Conservation (phyloP, 805 yeast species). For the Saturnispora mendoncae region DNA sequence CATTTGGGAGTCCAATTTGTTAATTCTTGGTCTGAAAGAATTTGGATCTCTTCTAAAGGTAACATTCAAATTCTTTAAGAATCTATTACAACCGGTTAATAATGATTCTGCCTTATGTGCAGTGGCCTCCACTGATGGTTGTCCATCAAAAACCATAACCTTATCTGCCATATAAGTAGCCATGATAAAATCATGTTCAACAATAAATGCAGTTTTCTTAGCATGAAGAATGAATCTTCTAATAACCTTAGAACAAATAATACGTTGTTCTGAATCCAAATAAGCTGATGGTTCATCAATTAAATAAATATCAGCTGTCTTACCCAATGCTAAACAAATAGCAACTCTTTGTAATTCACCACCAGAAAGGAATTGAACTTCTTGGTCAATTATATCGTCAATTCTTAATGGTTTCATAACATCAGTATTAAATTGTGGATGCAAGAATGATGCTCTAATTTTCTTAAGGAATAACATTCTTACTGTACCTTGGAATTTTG, state of each 20-base stretch:
- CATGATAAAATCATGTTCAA: conserved; percentile 99
- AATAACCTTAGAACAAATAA: conserved; percentile 95
- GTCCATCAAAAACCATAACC: conserved; percentile 96
- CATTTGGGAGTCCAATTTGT: conserved; percentile 96
- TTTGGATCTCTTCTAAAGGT: conserved; percentile 99
- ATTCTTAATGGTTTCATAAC: conserved; percentile 92
- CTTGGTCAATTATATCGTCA: conserved; percentile 93
- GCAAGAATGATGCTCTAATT: conserved; percentile 86
- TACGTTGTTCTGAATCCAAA: conserved; percentile 99
- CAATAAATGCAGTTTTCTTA: conserved; percentile 97
- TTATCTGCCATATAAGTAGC: conserved; percentile 98
- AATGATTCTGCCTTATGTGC: conserved; percentile 90
- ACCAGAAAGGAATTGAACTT: conserved; percentile 95
- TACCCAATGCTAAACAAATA: conserved; percentile 88
- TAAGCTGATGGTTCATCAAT: conserved; percentile 99
- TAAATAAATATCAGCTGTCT: conserved; percentile 89
- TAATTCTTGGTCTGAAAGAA: conserved; percentile 97
- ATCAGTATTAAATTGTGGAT: conserved; percentile 97
- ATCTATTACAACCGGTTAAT: conserved; percentile 93
- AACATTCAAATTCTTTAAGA: conserved; percentile 93
- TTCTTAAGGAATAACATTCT: conserved; percentile 95
- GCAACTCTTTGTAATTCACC: conserved; percentile 99
- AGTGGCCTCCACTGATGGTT: conserved; percentile 74
- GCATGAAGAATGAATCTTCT: conserved; percentile 94
- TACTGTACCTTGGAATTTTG: conserved; percentile 97